Conservation (phyloP, 2,329 filamentous ascomycete genomes). For the Colletotrichum australisinense region DNA sequence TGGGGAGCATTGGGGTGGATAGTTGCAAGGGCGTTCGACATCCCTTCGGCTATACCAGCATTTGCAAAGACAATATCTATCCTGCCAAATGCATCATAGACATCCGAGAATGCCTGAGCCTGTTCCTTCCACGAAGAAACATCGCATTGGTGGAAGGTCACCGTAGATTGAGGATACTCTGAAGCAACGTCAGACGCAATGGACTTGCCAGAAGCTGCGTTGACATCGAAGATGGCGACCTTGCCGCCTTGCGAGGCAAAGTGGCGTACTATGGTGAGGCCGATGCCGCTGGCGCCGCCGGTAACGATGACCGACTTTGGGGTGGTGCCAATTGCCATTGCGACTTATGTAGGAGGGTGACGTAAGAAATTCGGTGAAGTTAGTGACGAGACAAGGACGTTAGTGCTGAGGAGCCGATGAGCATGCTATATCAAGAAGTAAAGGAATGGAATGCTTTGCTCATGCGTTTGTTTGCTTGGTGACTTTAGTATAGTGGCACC, state of each 20-base stretch:
- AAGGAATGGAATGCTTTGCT: no score
- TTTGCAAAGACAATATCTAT: slow-evolving; percentile 34
- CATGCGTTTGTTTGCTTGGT: no score
- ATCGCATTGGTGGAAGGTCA: slow-evolving; percentile 49
- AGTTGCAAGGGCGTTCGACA: background rate
- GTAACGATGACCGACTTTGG: slow-evolving; percentile 45
- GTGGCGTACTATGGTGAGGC: slow-evolving; percentile 46
- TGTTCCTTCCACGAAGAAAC: slow-evolving; percentile 51
- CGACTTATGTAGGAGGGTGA: background rate
- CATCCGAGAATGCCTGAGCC: slow-evolving; percentile 39
- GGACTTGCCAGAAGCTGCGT: slow-evolving; percentile 40
- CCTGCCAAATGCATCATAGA: background rate
- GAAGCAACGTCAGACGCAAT: slow-evolving; percentile 40
- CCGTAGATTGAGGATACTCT: slow-evolving; percentile 39
- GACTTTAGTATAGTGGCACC: no score
- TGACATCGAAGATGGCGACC: slow-evolving; percentile 49
- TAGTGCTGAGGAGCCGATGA: no score
- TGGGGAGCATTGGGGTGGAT: background rate
- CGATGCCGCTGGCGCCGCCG: slow-evolving; percentile 50
- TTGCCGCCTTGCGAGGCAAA: slow-evolving; percentile 47
- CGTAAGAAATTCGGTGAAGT: no score
- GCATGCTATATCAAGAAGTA: no score
- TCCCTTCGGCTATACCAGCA: slow-evolving; percentile 2
- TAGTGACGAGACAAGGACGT: no score
- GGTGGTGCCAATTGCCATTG: background rate